Base-by-base conservation (phyloP, 139 green algal genomes). In the Micractinium sp. region DNA sequence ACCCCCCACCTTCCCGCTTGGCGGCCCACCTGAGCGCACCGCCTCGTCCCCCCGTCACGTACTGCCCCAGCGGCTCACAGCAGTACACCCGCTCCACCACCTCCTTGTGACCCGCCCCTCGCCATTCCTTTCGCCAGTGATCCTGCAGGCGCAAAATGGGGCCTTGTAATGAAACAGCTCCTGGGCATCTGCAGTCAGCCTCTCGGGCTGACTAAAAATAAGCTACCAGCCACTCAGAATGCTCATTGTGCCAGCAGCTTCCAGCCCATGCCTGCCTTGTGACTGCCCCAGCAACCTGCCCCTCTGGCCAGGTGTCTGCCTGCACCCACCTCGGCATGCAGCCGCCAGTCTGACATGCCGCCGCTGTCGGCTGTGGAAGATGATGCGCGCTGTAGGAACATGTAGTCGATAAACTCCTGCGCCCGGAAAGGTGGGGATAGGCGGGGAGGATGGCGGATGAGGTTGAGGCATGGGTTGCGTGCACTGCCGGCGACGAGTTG, bases 331-430 rank as follows among this genome's bases (percentile, higher is more conserved):
- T 88, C 69, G 9, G 71, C 31, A 23, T 88, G 85, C 85, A 88
- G 85, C 13, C 71, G 69, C 71, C 71, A 81, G n/a, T 88, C 71
- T 5, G 47, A 56, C 47, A 56, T 56, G 7, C 33, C 56, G 41
- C 47, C 67, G n/a, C 71, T 35, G 19, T 88, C 85, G 33, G n/a
- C 31, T 47, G 41, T 53, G 22, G 39, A 33, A 18, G 47, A 56
- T 73, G 71, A 93, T 9, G 91, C 92, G 7, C 93, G 92, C 91
- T 97, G 92, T 78, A 98, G 88, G 71, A 98, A 97, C 91, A 98
- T 96, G 91, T 94, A 97, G 86, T 97, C 97, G 39, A 95, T 97
- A 90, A 98, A 98, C 88, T 98, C 96, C 83, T 86, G 81, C 81
- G n/a, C 47, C 3, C 31, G 60, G 16, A 67, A 67, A 67, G n/a